These are phyloP conservation scores for Trypanosoma avium DNA, from an alignment of 208 protist genomes.

Conservation along the genomic window DNA sequence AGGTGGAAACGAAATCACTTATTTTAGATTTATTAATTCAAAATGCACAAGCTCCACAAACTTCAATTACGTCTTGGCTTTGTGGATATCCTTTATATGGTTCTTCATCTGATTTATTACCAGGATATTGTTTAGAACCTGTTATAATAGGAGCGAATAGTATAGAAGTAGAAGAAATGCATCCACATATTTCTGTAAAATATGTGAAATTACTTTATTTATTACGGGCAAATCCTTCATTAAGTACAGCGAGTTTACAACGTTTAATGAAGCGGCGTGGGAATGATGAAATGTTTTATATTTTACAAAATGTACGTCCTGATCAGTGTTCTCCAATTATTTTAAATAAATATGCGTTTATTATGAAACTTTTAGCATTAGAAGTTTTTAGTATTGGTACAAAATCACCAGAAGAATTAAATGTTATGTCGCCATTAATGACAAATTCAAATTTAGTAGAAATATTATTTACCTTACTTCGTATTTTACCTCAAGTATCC, in stretches of 20 bases:
- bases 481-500: conserved; percentile 8
- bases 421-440: conserved; percentile 30
- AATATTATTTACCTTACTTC: conserved; percentile 46
- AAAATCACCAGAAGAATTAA: conserved; percentile 34
- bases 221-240: conserved; percentile 62
- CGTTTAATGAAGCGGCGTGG: conserved; percentile 43
- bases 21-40: conserved; percentile 82
- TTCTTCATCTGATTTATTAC: conserved; percentile 16
- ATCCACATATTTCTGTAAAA: conserved; percentile 73
- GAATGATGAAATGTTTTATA: conserved; percentile 67
- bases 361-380: conserved; percentile 78
- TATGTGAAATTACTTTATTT: conserved; percentile 80
- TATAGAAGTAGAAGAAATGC: conserved; percentile 35
- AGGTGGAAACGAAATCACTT: conserved; percentile 58
- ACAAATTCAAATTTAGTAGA: conserved; percentile 41
- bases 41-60: conserved; percentile 37
- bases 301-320: conserved; percentile 51
- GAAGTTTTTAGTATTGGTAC: conserved; percentile 58
- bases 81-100: conserved; percentile 32
- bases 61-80: conserved; percentile 31
- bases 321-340: conserved; percentile 45
- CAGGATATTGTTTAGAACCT: conserved; percentile 42
- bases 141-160: conserved; percentile 67
- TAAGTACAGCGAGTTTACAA: conserved; percentile 46
- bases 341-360: conserved; percentile 87